Percentiles rank a stretch among this genome's conserved stretches.
Evolutionary conservation across 805 yeast species (phyloP).

Genomic region (Blastobotrys peoriensis): DNA sequence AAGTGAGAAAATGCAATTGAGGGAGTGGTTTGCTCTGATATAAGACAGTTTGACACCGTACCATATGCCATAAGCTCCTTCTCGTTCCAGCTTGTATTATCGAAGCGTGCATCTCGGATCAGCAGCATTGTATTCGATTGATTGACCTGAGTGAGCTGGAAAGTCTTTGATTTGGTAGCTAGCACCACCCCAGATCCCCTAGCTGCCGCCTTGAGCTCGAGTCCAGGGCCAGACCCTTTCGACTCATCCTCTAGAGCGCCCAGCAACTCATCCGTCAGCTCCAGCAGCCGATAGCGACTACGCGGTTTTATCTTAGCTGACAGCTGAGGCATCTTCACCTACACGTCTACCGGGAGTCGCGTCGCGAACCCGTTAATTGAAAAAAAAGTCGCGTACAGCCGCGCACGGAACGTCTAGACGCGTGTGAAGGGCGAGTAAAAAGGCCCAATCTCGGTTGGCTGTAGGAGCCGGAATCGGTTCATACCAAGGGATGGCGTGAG

Average conservation of each 20-base stretch:
- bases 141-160: conserved; percentile 66
- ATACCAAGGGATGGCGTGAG: too few species aligned
- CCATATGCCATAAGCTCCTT: conserved; percentile 19
- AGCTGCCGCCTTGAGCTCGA: conserved; percentile 33
- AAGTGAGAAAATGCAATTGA: conserved; percentile 18
- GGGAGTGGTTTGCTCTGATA: conserved; percentile 16
- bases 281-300: conserved; percentile 21
- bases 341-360: too few species aligned
- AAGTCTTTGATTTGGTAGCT: conserved; percentile 55
- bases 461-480: too few species aligned
- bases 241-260: conserved; percentile 14
- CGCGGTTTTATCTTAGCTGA: neutral
- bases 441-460: too few species aligned
- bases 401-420: too few species aligned
- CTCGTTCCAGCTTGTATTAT: conserved; percentile 3
- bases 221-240: conserved; percentile 10
- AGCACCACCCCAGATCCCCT: conserved; percentile 45
- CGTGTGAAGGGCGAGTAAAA: too few species aligned
- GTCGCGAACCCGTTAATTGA: too few species aligned
- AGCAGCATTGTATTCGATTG: conserved; percentile 82
- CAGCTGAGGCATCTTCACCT: neutral
- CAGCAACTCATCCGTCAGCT: conserved; percentile 25
- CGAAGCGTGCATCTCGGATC: conserved; percentile 24
- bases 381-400: too few species aligned
- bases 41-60: conserved; percentile 22